Conservation (phyloP, 1,139 yeast species). For the Ogataea hybrid region DNA sequence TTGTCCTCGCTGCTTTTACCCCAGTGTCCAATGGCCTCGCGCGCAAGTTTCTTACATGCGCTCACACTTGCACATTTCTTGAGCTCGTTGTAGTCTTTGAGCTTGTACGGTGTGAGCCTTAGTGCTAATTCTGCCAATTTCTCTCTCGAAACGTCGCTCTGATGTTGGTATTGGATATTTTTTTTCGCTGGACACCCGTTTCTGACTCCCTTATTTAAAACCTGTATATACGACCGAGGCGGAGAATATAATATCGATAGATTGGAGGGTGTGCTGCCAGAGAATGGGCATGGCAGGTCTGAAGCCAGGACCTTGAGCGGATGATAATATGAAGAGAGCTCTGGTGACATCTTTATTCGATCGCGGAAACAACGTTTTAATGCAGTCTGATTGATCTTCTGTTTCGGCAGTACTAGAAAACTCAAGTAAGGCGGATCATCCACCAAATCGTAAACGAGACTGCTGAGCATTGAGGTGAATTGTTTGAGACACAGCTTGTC, state of each 20-base stretch:
- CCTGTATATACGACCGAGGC: slow-evolving; percentile 13
- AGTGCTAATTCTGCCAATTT: slow-evolving; percentile 7
- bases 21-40: slow-evolving; percentile 17
- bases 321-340: neutral
- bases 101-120: neutral
- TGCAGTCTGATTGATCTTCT: slow-evolving; percentile 34
- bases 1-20: slow-evolving; percentile 13
- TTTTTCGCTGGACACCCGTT: slow-evolving; percentile 26
- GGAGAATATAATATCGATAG: slow-evolving; percentile 24
- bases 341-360: slow-evolving; percentile 29
- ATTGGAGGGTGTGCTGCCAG: slow-evolving; percentile 6
- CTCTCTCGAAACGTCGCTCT: slow-evolving; percentile 20
- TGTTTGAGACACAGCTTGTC: slow-evolving; percentile 76
- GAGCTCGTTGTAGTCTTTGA: neutral
- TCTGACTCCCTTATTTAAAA: slow-evolving; percentile 27
- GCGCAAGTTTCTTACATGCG: slow-evolving; percentile 6
- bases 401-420: slow-evolving; percentile 52
- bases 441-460: slow-evolving; percentile 45
- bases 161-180: slow-evolving; percentile 11
- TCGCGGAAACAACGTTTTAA: slow-evolving; percentile 52
- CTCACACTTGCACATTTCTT: neutral
- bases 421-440: slow-evolving; percentile 40
- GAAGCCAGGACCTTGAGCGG: slow-evolving; percentile 19
- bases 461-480: slow-evolving; percentile 54
- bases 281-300: neutral